Evolutionary conservation across 2,329 filamentous ascomycete genomes (phyloP).

Genomic region (Xylaria polymorpha): DNA sequence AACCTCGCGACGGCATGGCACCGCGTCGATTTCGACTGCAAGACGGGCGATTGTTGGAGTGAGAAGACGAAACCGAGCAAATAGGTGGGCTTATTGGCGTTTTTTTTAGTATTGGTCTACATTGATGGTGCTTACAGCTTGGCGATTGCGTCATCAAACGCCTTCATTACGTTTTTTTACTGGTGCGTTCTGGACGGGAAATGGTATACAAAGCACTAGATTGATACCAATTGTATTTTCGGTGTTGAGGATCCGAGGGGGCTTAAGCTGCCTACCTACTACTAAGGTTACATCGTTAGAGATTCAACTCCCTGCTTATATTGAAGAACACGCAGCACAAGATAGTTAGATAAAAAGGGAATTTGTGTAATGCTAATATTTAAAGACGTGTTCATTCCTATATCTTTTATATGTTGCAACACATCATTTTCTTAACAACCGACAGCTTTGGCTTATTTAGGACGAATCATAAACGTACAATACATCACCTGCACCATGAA

Average conservation of each 20-base stretch:
- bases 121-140: not conserved
- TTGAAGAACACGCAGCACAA: not conserved
- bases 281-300: not conserved
- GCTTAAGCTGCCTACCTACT: not conserved
- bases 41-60: conserved; percentile 28
- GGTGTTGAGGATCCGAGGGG: conserved; percentile 19
- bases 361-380: not conserved
- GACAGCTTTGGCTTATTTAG: not conserved
- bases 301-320: conserved; percentile 3
- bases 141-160: conserved; percentile 1
- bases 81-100: not conserved
- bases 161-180: conserved; percentile 2
- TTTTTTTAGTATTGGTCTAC: conserved; percentile 8
- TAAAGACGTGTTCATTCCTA: not conserved
- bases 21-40: conserved; percentile 57
- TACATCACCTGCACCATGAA: not conserved
- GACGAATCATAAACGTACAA: not conserved
- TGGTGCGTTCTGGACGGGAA: not conserved
- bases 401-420: not conserved
- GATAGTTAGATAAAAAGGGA: not conserved
- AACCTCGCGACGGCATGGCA: conserved; percentile 77
- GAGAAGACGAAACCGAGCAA: conserved; percentile 24
- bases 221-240: conserved; percentile 25
- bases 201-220: conserved; percentile 4
- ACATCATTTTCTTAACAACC: not conserved